A percentile compares a stretch with the other conserved stretches of the same genome.
These are phyloP conservation scores for Daedalea quercina DNA, from an alignment of 768 basidiomycete species.

Conservation along the genomic window DNA sequence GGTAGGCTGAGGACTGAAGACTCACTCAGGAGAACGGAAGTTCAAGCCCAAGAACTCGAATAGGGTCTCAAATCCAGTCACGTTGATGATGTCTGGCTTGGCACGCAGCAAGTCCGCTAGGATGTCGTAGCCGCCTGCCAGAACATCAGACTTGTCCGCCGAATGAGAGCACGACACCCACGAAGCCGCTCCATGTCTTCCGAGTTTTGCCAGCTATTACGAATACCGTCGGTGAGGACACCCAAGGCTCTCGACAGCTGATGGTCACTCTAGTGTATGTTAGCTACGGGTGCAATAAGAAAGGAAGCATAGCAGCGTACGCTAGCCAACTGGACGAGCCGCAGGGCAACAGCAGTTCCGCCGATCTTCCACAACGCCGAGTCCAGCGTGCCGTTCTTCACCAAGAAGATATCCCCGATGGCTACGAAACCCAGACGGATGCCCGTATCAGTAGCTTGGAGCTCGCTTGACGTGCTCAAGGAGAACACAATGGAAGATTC, in stretches of 20 bases:
- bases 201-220: constrained; percentile 87
- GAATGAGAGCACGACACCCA: constrained; percentile 29
- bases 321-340: constrained; percentile 70
- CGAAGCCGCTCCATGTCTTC: constrained; percentile 91
- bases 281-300: background rate
- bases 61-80: constrained; percentile 74
- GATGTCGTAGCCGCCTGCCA: constrained; percentile 80
- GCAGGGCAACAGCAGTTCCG: constrained; percentile 66
- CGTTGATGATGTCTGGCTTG: constrained; percentile 71
- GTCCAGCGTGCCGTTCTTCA: constrained; percentile 63
- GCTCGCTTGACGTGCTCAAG: constrained; percentile 26
- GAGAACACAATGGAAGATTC: constrained; percentile 34
- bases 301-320: constrained; percentile 31
- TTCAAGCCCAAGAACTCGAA: constrained; percentile 86
- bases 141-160: background rate
- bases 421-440: background rate
- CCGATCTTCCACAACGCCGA: constrained; percentile 77
- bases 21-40: constrained; percentile 76
- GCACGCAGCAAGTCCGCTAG: constrained; percentile 64
- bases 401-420: constrained; percentile 50
- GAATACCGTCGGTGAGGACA: constrained; percentile 70
- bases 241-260: constrained; percentile 70
- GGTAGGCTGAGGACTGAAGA: background rate
- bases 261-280: constrained; percentile 50
- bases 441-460: constrained; percentile 3